These are phyloP conservation scores for Dichomitus squalens DNA, from an alignment of 1,284 basidiomycete species.

Conservation along the genomic window DNA sequence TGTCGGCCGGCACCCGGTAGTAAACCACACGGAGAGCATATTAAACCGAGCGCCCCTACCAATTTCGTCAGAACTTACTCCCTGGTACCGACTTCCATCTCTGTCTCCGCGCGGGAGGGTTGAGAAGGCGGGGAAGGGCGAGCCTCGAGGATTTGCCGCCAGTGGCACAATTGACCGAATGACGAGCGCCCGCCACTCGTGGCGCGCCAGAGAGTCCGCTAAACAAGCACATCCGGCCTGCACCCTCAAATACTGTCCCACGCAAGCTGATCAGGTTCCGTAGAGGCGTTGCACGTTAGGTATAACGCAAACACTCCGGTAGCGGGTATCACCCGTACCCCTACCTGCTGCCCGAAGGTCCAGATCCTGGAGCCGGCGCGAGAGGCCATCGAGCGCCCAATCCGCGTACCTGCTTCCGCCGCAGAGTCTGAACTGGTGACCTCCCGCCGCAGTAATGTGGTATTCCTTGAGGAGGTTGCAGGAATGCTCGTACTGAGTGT, in stretches of 20 bases:
- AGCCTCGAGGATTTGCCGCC: not conserved
- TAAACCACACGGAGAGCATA: not conserved
- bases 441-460: too few species aligned
- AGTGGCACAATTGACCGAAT: not conserved
- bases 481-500: too few species aligned
- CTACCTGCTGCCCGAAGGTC: too few species aligned
- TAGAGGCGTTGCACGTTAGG: not conserved
- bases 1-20: not conserved
- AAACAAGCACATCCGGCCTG: not conserved
- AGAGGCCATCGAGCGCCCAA: too few species aligned
- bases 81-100: too few species aligned
- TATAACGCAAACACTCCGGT: not conserved
- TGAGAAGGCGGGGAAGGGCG: not conserved
- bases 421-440: too few species aligned
- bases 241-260: not conserved
- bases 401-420: too few species aligned
- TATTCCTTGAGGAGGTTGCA: too few species aligned
- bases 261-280: not conserved
- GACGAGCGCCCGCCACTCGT: constrained; percentile 1
- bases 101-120: not conserved
- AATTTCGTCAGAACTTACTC: not conserved
- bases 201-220: not conserved
- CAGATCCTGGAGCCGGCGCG: too few species aligned
- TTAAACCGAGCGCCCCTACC: not conserved
- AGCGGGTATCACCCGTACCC: not conserved